A percentile compares a stretch with the other conserved stretches of the same genome.
phyloP scores from a whole-genome alignment of 2,329 filamentous ascomycete genomes.

The Ceratocystis albifundus region DNA sequence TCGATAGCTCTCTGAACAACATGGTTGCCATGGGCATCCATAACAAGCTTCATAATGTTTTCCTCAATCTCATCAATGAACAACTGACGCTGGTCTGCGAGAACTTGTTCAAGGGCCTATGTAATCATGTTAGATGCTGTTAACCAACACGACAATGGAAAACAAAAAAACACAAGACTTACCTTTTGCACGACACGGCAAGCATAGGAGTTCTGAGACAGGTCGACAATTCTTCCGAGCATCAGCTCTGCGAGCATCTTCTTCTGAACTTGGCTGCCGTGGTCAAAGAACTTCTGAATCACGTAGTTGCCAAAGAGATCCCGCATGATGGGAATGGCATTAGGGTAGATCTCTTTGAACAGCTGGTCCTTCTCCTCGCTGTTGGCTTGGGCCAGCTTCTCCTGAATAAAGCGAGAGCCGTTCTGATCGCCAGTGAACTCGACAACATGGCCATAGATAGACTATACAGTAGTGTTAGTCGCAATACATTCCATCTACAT shows the following conservation, averaged over 20 bases:
- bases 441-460: slow-evolving; percentile 77
- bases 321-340: slow-evolving; percentile 80
- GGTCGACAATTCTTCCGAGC: slow-evolving; percentile 66
- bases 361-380: slow-evolving; percentile 91
- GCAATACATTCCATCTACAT: background rate
- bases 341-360: slow-evolving; percentile 75
- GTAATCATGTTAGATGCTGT: background rate
- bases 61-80: slow-evolving; percentile 73
- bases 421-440: slow-evolving; percentile 95
- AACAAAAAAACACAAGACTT: slow-evolving; percentile 17
- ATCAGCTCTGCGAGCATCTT: slow-evolving; percentile 74
- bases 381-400: slow-evolving; percentile 82
- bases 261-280: slow-evolving; percentile 90
- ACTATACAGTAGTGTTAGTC: slow-evolving; percentile 33
- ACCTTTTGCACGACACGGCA: slow-evolving; percentile 95
- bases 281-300: slow-evolving; percentile 94
- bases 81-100: slow-evolving; percentile 80
- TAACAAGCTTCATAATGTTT: slow-evolving; percentile 65
- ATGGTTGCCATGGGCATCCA: slow-evolving; percentile 87
- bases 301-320: slow-evolving; percentile 98
- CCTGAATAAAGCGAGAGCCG: slow-evolving; percentile 89
- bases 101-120: slow-evolving; percentile 78
- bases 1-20: slow-evolving; percentile 92
- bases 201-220: slow-evolving; percentile 83
- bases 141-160: background rate